Evolutionary conservation across 176 grass and related monocot species (phyloP).

Genomic region (Raddia guianensis): DNA sequence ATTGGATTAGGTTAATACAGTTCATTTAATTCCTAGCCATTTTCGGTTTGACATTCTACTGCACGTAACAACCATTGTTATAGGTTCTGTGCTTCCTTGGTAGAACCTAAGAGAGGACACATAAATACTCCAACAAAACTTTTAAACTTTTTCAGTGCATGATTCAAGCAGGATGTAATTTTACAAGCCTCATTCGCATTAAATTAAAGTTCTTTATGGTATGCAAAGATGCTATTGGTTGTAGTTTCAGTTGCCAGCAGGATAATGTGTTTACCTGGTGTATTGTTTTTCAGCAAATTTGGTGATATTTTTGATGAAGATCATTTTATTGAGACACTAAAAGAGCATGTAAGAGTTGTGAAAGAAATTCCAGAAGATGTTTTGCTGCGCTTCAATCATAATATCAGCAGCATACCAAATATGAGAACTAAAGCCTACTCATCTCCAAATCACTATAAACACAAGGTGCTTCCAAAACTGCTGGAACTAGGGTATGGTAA

Average conservation of each 20-base stretch:
- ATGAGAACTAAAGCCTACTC: slow-evolving; percentile 94
- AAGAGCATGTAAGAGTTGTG: slow-evolving; percentile 79
- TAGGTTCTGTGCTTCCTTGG: slow-evolving; percentile 6
- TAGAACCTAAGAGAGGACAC: not conserved
- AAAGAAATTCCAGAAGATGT: slow-evolving; percentile 76
- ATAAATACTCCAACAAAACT: not conserved
- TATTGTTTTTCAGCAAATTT: slow-evolving; percentile 82
- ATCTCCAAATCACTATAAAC: slow-evolving; percentile 72
- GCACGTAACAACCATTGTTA: slow-evolving; percentile 3
- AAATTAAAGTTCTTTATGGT: not conserved
- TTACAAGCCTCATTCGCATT: not conserved
- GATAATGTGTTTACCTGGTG: slow-evolving; percentile 1
- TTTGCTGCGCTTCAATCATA: slow-evolving; percentile 73
- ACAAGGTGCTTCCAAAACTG: slow-evolving; percentile 85
- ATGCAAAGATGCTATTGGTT: not conserved
- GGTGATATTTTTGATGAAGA: slow-evolving; percentile 89
- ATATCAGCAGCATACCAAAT: slow-evolving; percentile 89
- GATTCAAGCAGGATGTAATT: not conserved
- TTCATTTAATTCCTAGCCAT: not conserved
- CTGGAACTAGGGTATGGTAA: slow-evolving; percentile 76
- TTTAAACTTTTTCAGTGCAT: not conserved
- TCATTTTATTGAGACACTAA: slow-evolving; percentile 77
- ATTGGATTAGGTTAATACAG: not conserved
- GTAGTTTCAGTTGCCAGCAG: slow-evolving; percentile 4
- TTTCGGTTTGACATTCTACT: not conserved